Conservation (phyloP, 106 monocot species). For the Alisma plantagoaquatica region DNA sequence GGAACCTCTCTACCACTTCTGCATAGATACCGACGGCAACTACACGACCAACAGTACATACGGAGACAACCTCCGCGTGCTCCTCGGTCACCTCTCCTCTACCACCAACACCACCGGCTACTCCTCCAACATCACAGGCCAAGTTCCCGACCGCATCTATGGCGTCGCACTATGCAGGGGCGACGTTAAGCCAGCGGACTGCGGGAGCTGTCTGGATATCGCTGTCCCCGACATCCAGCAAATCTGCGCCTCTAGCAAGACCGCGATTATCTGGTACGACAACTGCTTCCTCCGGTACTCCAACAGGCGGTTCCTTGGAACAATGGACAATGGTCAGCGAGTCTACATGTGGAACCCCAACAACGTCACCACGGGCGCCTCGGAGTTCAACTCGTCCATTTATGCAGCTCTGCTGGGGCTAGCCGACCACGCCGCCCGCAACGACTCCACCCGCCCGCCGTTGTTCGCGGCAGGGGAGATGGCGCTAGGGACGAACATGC, state of each 20-base stretch:
- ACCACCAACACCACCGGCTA: not conserved
- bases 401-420: too few relatives aligned
- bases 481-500: too few relatives aligned
- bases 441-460: too few relatives aligned
- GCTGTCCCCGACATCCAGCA: not conserved
- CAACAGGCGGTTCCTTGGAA: slow-evolving; percentile 7
- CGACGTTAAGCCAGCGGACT: not conserved
- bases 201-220: slow-evolving; percentile 3
- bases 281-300: slow-evolving; percentile 6
- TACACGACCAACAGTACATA: slow-evolving; percentile 14
- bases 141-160: not conserved
- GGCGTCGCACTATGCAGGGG: slow-evolving; percentile 3
- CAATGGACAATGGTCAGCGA: not conserved
- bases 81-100: slow-evolving; percentile 4
- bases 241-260: not conserved
- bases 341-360: not conserved
- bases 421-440: too few relatives aligned
- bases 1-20: not conserved
- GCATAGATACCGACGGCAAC: slow-evolving; percentile 2
- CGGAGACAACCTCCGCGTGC: slow-evolving; percentile 5
- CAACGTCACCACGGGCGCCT: too few relatives aligned
- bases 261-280: slow-evolving; percentile 5
- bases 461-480: too few relatives aligned
- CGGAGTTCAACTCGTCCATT: too few relatives aligned
- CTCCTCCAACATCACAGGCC: not conserved